Conservation (phyloP, 2,329 filamentous ascomycete genomes). For the Fusarium verrucosum region DNA sequence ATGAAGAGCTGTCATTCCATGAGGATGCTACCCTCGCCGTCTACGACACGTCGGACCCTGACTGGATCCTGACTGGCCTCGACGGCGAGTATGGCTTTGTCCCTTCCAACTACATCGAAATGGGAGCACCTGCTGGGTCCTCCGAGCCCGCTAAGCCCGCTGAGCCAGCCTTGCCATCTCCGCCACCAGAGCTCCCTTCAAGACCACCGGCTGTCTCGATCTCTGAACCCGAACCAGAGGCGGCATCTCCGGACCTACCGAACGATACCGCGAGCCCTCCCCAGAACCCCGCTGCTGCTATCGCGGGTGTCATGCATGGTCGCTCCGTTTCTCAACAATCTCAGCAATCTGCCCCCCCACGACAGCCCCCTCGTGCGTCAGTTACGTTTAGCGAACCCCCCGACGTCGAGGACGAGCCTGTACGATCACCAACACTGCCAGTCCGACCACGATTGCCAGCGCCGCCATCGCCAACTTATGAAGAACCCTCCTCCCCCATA, state of each 20-base stretch:
- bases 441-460: constrained; percentile 45
- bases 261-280: constrained; percentile 37
- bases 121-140: constrained; percentile 61
- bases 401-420: constrained; percentile 45
- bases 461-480: constrained; percentile 38
- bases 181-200: constrained; percentile 56
- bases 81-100: constrained; percentile 92
- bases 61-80: constrained; percentile 93
- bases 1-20: constrained; percentile 95
- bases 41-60: constrained; percentile 89
- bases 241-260: constrained; percentile 47
- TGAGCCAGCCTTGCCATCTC: constrained; percentile 48
- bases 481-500: constrained; percentile 35
- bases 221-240: constrained; percentile 32
- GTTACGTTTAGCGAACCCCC: constrained; percentile 42
- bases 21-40: constrained; percentile 86
- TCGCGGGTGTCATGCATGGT: constrained; percentile 66
- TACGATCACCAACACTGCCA: constrained; percentile 53
- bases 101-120: constrained; percentile 94
- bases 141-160: constrained; percentile 55
- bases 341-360: constrained; percentile 38
- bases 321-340: constrained; percentile 50
- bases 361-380: constrained; percentile 42
- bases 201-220: constrained; percentile 51
- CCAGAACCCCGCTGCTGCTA: constrained; percentile 60